Percentiles rank a stretch among this genome's conserved stretches.
phyloP scores from a whole-genome alignment of 2,329 filamentous ascomycete genomes.

The Fulvia fulva region DNA sequence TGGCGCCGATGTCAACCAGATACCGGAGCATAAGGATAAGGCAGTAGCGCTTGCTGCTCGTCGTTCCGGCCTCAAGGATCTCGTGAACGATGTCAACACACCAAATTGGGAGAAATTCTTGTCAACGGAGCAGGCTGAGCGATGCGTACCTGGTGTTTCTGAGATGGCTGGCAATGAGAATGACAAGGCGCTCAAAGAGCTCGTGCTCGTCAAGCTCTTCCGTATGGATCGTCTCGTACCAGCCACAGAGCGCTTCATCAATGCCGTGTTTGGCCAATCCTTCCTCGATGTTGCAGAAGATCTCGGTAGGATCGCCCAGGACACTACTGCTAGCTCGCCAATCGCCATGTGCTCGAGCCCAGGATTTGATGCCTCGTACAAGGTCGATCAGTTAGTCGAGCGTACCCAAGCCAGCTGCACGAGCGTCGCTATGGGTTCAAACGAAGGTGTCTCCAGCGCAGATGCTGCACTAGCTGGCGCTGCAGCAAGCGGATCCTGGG shows the following conservation, averaged over 20 bases:
- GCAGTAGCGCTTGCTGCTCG: conserved; percentile 65
- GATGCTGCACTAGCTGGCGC: conserved; percentile 95
- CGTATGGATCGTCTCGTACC: conserved; percentile 94
- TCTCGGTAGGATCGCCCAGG: conserved; percentile 75
- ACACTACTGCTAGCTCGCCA: conserved; percentile 78
- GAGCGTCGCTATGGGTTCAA: conserved; percentile 98
- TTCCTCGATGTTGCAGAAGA: conserved; percentile 83
- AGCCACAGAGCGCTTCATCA: conserved; percentile 84
- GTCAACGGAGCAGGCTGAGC: conserved; percentile 79
- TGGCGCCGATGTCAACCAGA: conserved; percentile 73
- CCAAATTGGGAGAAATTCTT: conserved; percentile 79
- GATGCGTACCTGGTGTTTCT: conserved; percentile 74
- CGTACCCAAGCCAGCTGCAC: conserved; percentile 77
- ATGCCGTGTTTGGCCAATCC: conserved; percentile 75
- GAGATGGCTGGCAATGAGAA: conserved; percentile 52
- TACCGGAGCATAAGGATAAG: conserved; percentile 60
- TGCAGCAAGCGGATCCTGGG: conserved; percentile 89
- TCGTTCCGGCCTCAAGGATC: conserved; percentile 68
- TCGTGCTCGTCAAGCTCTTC: conserved; percentile 90
- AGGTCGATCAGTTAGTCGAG: conserved; percentile 92
- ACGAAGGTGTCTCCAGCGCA: conserved; percentile 84
- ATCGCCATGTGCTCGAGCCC: conserved; percentile 91
- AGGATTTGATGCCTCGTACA: conserved; percentile 98
- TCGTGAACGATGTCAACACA: conserved; percentile 58
- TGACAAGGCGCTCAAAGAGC: conserved; percentile 74